Percentiles rank a stretch among this genome's conserved stretches.
Conservation (phyloP, 2,329 filamentous ascomycete species). For the Penicillium aurantiogriseum region DNA sequence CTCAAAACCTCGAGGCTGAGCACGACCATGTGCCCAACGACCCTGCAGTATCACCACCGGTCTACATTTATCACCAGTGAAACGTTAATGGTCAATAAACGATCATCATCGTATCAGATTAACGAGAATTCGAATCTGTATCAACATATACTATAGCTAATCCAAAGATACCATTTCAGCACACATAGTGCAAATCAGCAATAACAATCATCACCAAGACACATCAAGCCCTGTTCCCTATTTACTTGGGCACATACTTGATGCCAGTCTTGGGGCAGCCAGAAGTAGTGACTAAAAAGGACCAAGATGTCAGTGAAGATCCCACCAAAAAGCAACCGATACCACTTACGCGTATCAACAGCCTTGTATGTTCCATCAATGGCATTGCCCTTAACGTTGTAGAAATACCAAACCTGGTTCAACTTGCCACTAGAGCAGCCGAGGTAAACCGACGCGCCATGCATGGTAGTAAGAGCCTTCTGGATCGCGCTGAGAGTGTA, state of each 20-base stretch:
- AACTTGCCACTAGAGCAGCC: constrained; percentile 50
- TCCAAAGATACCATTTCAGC: constrained; percentile 5
- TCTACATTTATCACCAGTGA: neutral
- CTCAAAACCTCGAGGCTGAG: neutral
- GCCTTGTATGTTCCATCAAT: constrained; percentile 62
- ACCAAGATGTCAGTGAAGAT: neutral
- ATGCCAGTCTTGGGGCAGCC: constrained; percentile 63
- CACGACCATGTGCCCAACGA: neutral
- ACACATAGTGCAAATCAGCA: neutral
- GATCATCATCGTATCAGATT: neutral
- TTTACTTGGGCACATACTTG: constrained; percentile 61
- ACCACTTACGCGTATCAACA: constrained; percentile 47
- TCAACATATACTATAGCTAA: constrained; percentile 5
- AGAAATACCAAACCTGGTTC: constrained; percentile 58
- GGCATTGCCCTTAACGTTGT: constrained; percentile 54
- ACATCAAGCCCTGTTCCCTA: neutral
- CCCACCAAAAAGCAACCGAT: neutral
- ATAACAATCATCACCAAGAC: neutral
- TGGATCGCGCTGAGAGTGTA: constrained; percentile 55
- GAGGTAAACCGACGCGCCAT: constrained; percentile 52
- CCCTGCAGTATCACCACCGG: neutral
- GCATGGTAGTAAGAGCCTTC: constrained; percentile 48
- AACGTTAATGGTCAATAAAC: neutral
- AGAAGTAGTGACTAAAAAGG: constrained; percentile 42
- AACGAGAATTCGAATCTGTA: neutral